These are phyloP conservation scores for Penicillium sp. DNA, from an alignment of 2,329 filamentous ascomycete genomes.

Conservation along the genomic window DNA sequence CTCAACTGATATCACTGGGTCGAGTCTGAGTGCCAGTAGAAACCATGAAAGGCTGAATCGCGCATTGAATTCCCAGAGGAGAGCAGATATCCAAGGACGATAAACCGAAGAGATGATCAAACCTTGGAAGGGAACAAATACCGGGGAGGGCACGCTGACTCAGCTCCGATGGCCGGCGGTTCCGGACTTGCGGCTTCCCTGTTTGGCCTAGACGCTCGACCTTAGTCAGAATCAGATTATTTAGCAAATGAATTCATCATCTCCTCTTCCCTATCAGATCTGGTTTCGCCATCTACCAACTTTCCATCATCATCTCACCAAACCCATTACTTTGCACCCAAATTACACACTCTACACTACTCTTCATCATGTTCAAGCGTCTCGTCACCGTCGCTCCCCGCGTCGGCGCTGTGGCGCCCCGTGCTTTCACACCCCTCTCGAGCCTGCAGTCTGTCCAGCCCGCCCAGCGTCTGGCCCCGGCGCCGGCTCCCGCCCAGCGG, in stretches of 20 bases:
- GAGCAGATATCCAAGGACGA: not conserved
- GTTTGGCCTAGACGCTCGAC: conserved; percentile 19
- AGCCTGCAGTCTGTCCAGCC: conserved; percentile 41
- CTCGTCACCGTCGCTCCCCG: conserved; percentile 54
- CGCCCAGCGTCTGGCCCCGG: conserved; percentile 37
- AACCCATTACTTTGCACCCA: conserved; percentile 6
- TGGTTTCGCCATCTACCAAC: conserved; percentile 17
- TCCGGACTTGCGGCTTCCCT: conserved; percentile 14
- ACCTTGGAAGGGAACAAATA: not conserved
- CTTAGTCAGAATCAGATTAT: conserved; percentile 29
- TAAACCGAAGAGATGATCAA: not conserved
- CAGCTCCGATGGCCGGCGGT: conserved; percentile 26
- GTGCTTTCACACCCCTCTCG: conserved; percentile 48
- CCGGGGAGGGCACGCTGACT: conserved; percentile 11
- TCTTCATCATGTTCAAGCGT: conserved; percentile 57
- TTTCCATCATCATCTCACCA: conserved; percentile 1
- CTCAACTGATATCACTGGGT: conserved; percentile 16
- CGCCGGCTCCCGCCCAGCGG: conserved; percentile 36
- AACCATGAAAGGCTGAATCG: not conserved
- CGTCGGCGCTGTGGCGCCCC: conserved; percentile 50
- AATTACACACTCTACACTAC: conserved; percentile 1
- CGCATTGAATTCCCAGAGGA: not conserved
- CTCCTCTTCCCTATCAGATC: conserved; percentile 23
- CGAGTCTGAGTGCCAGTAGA: not conserved
- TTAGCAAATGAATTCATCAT: conserved; percentile 29